Evolutionary conservation across 306 rosid genomes (phyloP), one percentile per base, ranked within the genome.

Genomic region (Cucumis hystrix): DNA sequence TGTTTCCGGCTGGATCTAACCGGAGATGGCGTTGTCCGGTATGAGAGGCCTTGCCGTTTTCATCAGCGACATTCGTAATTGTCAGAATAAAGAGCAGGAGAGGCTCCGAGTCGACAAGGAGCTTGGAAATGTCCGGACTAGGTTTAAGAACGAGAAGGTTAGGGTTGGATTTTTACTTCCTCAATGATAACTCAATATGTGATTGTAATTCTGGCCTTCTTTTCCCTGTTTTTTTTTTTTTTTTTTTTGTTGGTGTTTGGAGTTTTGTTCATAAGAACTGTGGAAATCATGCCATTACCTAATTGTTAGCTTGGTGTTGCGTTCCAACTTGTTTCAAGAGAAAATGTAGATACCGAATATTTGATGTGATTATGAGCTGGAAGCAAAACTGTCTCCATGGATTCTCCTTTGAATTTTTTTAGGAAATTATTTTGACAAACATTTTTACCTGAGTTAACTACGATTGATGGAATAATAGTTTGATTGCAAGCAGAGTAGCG

Each of bases 31-130:
- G 78, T 86, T 90, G 92, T 92, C 98, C 45, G 98, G 98, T 81
- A 96, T 96, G 99, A 80, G 99, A 85, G 99, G 99, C 37, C 96
- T 96, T 80, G 92, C 99, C 78, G 99, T 96, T 21, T 96, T 96
- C 79, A 96, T 96, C 78, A 96, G 99, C 85, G 98, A 96, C 83
- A 54, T 96, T 59, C 99, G 98, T 58, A 96, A 96, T 88, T 96
- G 98, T 82, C 99, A 82, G 85, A 96, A 96, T 85, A 96, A 96
- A 84, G 99, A 96, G 83, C 98, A 87, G 78, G 99, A 96, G 85
- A 83, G 99, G 87, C 91, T 91, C 25, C 96, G 99, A 14, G 99
- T 96, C 40, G 99, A 96, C 63, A 96, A 96, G 84, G 99, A 96
- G 86, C 97, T 96, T 28, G 99, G 99, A n/a, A 96, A 96, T 83